Base-by-base conservation (phyloP, 2,329 filamentous ascomycete species). In the Elsinoe necatrix region DNA sequence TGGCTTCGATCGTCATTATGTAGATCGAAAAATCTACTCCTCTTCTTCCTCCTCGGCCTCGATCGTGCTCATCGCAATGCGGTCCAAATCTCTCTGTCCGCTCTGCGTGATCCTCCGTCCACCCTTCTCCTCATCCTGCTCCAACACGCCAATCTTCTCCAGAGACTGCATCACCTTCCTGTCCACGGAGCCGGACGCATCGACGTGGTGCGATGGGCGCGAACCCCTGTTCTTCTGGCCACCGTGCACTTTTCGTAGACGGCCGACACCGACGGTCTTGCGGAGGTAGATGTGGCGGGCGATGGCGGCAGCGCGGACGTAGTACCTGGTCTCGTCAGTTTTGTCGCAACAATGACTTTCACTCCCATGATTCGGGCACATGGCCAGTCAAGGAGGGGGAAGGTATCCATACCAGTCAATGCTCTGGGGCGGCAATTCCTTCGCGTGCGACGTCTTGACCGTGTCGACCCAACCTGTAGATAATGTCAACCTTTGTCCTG, bases 11-110 rank as follows among this genome's bases (percentile, higher is more conserved):
- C n/a, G 11, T 34, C 45, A 21, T 43, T 3, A 11, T 16, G n/a
- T 29, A 4, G 27, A 29, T 29, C 27, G 9, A 29, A 29, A 43
- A 43, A 48, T 61, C 56, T 66, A 65, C 63, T 71, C 67, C 59
- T 71, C 68, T 57, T 70, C 67, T 47, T 72, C 73, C 66, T 76
- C 73, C 68, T 77, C 74, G 67, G 71, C 71, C 71, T 77, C 75
- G 63, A 77, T 69, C 45, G 74, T 76, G 64, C 74, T 76, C 71
- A 75, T 73, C 58, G 75, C 75, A 63, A 77, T 77, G 65, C 76
- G 92, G 82, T 97, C 93, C 83, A 98, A 83, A 87, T 98, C 93
- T 82, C 93, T 89, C 85, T 96, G 91, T 73, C 93, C 93, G 72
- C 85, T 84, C 83, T 97, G 90, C 71, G 93, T 97, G 80, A 98